A percentile compares a stretch with the other conserved stretches of the same genome.
These are phyloP conservation scores for Dalbergia cultrata DNA, from an alignment of 306 rosid species.

Conservation along the genomic window DNA sequence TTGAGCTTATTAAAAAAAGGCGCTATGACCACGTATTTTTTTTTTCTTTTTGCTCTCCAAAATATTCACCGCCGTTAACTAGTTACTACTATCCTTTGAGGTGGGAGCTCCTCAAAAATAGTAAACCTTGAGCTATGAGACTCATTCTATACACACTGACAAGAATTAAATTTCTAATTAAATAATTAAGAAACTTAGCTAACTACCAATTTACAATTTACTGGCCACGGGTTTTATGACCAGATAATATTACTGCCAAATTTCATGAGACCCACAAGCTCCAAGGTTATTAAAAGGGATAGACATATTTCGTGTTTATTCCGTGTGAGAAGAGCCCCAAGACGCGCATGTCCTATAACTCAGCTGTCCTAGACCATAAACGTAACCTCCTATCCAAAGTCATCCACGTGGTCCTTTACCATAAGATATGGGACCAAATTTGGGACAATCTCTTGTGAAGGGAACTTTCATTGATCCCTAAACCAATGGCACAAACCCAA, in stretches of 20 bases:
- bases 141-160: too few relatives aligned
- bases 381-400: conserved; percentile 27
- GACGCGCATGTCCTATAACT: conserved; percentile 33
- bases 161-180: too few relatives aligned
- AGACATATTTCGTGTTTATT: conserved; percentile 9
- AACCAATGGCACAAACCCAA: conserved; percentile 53
- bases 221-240: background rate
- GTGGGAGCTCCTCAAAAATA: too few relatives aligned
- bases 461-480: conserved; percentile 50
- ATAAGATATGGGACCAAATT: conserved; percentile 45
- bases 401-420: conserved; percentile 38
- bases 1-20: too few relatives aligned
- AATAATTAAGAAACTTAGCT: too few relatives aligned
- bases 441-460: conserved; percentile 57
- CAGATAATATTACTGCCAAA: background rate
- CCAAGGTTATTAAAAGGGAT: background rate
- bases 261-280: conserved; percentile 5
- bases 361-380: conserved; percentile 37
- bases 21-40: too few relatives aligned
- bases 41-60: too few relatives aligned
- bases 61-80: too few relatives aligned
- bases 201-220: too few relatives aligned
- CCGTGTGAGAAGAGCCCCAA: background rate
- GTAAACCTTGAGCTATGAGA: too few relatives aligned
- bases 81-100: too few relatives aligned